Evolutionary conservation across 192 early-diverging fungal species (phyloP).

Genomic region (Radiomyces spectabilis): DNA sequence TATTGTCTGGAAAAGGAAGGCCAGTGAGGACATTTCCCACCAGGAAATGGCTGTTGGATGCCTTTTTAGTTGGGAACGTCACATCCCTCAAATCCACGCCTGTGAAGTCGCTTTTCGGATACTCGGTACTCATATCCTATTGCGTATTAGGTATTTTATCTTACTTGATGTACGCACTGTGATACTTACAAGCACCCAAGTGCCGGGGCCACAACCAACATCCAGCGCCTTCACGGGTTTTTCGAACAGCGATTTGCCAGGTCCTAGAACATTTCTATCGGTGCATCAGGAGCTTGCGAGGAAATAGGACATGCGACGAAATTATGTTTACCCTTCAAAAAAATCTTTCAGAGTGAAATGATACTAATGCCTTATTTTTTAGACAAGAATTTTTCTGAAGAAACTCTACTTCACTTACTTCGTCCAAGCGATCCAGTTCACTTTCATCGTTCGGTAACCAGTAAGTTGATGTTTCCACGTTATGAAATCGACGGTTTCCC

Average conservation of each 20-base stretch:
- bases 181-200: conserved; percentile 24
- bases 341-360: conserved; percentile 17
- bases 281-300: too few species aligned
- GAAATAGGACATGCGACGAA: neutral
- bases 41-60: conserved; percentile 20
- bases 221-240: conserved; percentile 10
- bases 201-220: conserved; percentile 32
- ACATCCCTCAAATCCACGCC: conserved; percentile 30
- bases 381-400: neutral
- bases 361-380: neutral
- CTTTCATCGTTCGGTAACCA: conserved; percentile 20
- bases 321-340: conserved; percentile 12
- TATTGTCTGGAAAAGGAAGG: conserved; percentile 11
- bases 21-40: conserved; percentile 15
- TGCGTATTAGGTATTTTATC: neutral
- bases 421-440: conserved; percentile 15
- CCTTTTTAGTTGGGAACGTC: conserved; percentile 24
- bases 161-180: neutral
- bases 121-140: conserved; percentile 29
- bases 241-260: neutral
- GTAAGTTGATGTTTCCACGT: conserved; percentile 11
- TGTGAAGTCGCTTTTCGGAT: conserved; percentile 13
- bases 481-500: conserved; percentile 16
- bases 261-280: conserved; percentile 6
- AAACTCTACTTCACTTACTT: neutral